These are phyloP conservation scores for Aspergillus homomorphus DNA, from an alignment of 495 filamentous ascomycete genomes.

Conservation along the genomic window DNA sequence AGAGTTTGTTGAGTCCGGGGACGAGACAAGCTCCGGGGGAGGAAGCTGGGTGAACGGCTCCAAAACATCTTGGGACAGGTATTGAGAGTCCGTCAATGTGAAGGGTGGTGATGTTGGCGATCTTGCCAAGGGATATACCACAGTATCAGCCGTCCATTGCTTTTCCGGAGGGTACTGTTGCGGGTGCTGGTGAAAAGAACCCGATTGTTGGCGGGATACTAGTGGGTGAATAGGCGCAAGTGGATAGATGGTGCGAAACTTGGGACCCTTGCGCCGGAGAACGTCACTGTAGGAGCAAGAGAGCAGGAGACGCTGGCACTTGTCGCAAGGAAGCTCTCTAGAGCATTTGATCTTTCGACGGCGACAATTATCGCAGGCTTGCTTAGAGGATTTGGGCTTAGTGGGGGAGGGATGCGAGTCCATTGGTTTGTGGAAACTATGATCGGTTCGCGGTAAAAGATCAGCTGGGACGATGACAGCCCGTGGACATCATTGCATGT, in stretches of 20 bases:
- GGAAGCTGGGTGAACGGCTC: conserved; percentile 31
- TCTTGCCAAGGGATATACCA: conserved; percentile 19
- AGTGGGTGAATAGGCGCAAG: conserved; percentile 42
- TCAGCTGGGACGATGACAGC: not conserved
- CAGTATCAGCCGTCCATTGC: conserved; percentile 20
- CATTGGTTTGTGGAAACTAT: conserved; percentile 17
- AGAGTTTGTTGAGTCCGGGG: conserved; percentile 39
- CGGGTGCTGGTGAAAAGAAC: conserved; percentile 9
- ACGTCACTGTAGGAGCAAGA: conserved; percentile 47
- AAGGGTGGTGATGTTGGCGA: conserved; percentile 34
- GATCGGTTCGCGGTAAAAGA: not conserved
- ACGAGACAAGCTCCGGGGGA: conserved; percentile 38
- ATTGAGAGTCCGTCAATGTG: conserved; percentile 26
- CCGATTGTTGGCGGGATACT: conserved; percentile 18
- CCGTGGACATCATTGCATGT: not conserved
- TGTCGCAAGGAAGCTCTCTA: conserved; percentile 43
- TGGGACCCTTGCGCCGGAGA: conserved; percentile 44
- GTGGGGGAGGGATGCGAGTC: conserved; percentile 19
- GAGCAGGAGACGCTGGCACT: conserved; percentile 43
- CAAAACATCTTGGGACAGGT: conserved; percentile 21
- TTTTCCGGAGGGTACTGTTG: conserved; percentile 20
- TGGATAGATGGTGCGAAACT: conserved; percentile 45
- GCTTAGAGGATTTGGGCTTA: conserved; percentile 31
- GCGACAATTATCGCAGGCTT: conserved; percentile 48
- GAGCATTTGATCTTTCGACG: conserved; percentile 47